phyloP scores from a whole-genome alignment of 2,329 filamentous ascomycete genomes.

The Raffaelea arxii region DNA sequence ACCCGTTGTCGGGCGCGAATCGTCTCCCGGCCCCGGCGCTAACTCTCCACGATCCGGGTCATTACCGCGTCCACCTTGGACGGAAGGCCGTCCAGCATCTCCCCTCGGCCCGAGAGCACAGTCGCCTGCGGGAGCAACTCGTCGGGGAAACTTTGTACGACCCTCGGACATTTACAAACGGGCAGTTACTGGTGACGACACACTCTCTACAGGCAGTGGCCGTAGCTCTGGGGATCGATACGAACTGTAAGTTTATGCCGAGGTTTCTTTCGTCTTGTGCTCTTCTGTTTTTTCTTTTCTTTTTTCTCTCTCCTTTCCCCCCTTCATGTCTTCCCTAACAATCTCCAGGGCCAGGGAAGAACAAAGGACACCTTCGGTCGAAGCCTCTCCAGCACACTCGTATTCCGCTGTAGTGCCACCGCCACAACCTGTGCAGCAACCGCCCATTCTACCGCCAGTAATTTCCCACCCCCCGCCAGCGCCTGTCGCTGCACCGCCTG shows the following conservation, averaged over 20 bases:
- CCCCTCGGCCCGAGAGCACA: slow-evolving; percentile 23
- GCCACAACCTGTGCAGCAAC: too few relatives aligned
- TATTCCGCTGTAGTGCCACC: too few relatives aligned
- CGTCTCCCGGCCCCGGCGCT: not conserved
- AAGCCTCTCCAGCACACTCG: too few relatives aligned
- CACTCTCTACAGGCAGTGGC: too few relatives aligned
- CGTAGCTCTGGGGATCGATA: too few relatives aligned
- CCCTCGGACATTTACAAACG: slow-evolving; percentile 72
- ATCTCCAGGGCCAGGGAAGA: too few relatives aligned
- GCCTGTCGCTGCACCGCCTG: too few relatives aligned
- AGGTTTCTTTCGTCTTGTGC: too few relatives aligned
- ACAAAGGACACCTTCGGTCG: too few relatives aligned
- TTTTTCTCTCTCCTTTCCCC: not conserved
- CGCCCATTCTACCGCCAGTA: too few relatives aligned
- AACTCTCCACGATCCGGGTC: slow-evolving; percentile 11
- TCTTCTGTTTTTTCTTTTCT: not conserved
- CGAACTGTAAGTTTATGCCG: too few relatives aligned
- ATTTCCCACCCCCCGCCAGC: too few relatives aligned
- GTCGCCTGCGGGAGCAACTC: slow-evolving; percentile 22
- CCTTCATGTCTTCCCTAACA: not conserved
- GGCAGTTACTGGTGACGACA: slow-evolving; percentile 22
- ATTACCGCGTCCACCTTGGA: slow-evolving; percentile 20
- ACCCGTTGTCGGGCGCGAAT: not conserved
- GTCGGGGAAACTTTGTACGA: slow-evolving; percentile 54
- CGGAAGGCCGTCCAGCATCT: slow-evolving; percentile 27